phyloP scores from a whole-genome alignment of 768 basidiomycete species.

The Tricholoma flavovirens region DNA sequence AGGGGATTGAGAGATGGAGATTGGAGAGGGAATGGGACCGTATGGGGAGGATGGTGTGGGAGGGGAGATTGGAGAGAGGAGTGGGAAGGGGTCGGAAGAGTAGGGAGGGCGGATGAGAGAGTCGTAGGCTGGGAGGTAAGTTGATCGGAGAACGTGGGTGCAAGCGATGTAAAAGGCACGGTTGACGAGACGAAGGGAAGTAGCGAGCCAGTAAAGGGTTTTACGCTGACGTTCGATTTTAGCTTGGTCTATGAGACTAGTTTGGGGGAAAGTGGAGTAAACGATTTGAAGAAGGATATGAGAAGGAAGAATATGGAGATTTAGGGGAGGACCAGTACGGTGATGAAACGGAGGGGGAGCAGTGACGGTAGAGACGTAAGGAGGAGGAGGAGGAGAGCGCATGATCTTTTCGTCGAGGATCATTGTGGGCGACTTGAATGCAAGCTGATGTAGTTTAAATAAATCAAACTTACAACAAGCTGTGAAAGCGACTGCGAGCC shows the following conservation, averaged over 20 bases:
- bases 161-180: slow-evolving; percentile 67
- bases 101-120: slow-evolving; percentile 62
- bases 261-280: slow-evolving; percentile 54
- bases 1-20: slow-evolving; percentile 10
- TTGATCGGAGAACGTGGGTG: slow-evolving; percentile 77
- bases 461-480: too few relatives aligned
- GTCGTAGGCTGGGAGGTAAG: slow-evolving; percentile 63
- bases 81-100: slow-evolving; percentile 74
- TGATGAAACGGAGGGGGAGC: slow-evolving; percentile 21
- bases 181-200: slow-evolving; percentile 58
- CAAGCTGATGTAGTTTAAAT: too few relatives aligned
- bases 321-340: slow-evolving; percentile 6
- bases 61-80: slow-evolving; percentile 15
- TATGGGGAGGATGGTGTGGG: slow-evolving; percentile 16
- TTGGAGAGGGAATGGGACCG: slow-evolving; percentile 6
- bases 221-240: slow-evolving; percentile 47
- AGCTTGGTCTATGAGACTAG: neutral
- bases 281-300: slow-evolving; percentile 69
- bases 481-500: too few relatives aligned
- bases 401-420: slow-evolving; percentile 33
- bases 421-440: slow-evolving; percentile 21
- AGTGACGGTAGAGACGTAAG: slow-evolving; percentile 14
- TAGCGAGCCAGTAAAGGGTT: slow-evolving; percentile 47
- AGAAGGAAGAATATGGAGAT: slow-evolving; percentile 39
- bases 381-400: slow-evolving; percentile 25